These are phyloP conservation scores for Pseudonectria foliicola DNA, from an alignment of 2,329 filamentous ascomycete genomes.

Conservation along the genomic window DNA sequence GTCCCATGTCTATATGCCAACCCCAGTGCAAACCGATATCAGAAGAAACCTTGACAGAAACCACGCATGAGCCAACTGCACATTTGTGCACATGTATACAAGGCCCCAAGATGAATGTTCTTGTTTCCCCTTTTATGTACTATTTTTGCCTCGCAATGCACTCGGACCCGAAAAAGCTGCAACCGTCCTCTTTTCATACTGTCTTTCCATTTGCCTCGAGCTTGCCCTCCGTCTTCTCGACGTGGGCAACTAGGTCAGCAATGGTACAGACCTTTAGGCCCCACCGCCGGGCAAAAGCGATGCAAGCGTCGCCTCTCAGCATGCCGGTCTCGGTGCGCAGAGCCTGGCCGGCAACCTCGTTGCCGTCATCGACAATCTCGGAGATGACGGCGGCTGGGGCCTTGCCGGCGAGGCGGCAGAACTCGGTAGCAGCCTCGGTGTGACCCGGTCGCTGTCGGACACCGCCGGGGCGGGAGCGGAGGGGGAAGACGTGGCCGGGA, in stretches of 20 bases:
- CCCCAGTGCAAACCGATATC: no score
- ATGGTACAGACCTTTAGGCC: slow-evolving; percentile 93
- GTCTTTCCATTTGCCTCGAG: slow-evolving; percentile 32
- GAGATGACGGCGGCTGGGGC: slow-evolving; percentile 73
- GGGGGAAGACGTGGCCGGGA: slow-evolving; percentile 84
- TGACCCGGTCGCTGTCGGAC: slow-evolving; percentile 76
- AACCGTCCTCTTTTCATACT: slow-evolving; percentile 28
- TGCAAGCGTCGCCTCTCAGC: slow-evolving; percentile 83
- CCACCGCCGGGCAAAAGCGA: slow-evolving; percentile 81
- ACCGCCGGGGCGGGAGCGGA: slow-evolving; percentile 72
- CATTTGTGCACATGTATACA: no score
- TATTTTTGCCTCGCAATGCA: not conserved
- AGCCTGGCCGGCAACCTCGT: slow-evolving; percentile 60
- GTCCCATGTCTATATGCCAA: no score
- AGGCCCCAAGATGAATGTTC: no score
- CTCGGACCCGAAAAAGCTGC: slow-evolving; percentile 1
- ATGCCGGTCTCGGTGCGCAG: slow-evolving; percentile 67
- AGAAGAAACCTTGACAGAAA: no score
- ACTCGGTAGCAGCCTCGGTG: slow-evolving; percentile 88
- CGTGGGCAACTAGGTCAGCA: slow-evolving; percentile 73
- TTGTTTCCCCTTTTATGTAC: not conserved
- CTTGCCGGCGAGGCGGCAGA: slow-evolving; percentile 80
- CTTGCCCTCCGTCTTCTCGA: slow-evolving; percentile 69
- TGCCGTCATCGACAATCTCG: slow-evolving; percentile 84
- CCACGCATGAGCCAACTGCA: no score